Evolutionary conservation across 768 basidiomycete genomes (phyloP), one percentile per base, ranked within the genome.

Genomic region (Hericium rajendrae): DNA sequence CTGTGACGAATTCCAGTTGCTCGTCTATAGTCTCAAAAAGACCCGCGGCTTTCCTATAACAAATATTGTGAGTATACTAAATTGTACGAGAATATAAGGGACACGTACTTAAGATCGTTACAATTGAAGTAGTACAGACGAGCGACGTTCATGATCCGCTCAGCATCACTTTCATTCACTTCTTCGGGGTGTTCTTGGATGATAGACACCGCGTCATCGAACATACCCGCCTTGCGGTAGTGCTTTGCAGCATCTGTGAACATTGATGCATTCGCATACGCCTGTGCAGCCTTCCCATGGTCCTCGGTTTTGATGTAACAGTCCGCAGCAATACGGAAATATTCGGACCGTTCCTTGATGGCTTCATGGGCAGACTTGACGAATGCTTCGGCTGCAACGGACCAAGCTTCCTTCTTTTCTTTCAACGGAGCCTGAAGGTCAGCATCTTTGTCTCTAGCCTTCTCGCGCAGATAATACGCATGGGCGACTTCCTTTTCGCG

Each of bases 391-490:
- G 80, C 83, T 10, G 32, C 32, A 2, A 83, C 83, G 40, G 39
- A 57, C 64, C 5, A 24, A 9, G 26, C n/a, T 51, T 51, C 49
- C 18, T 51, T 16, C 49, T 16, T 15, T 15, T 3, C 16, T 54
- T 48, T 61, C 57, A 40, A 37, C 62, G 39, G 38, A 24, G 10
- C 40, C 51, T 48, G 51, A 12, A 60, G 13, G 57, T 41, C 3
- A 68, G 66, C 24, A 69, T 64, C 12, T 67, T 32, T 32, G 32
- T 32, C 68, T 2, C 74, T 70, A 9, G 84, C 84, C 26, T 74
- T 65, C 59, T 81, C 76, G 55, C 82, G 76, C 5, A 83, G 72
- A 53, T 76, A 72, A 60, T 81, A 84, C 0, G 84, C 80, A 8
- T 76, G 59, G 2, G 82, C 74, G 10, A 83, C 73, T 2, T 67